Conservation (phyloP, 1,284 basidiomycete genomes). For the Apiotrichum domesticum region DNA sequence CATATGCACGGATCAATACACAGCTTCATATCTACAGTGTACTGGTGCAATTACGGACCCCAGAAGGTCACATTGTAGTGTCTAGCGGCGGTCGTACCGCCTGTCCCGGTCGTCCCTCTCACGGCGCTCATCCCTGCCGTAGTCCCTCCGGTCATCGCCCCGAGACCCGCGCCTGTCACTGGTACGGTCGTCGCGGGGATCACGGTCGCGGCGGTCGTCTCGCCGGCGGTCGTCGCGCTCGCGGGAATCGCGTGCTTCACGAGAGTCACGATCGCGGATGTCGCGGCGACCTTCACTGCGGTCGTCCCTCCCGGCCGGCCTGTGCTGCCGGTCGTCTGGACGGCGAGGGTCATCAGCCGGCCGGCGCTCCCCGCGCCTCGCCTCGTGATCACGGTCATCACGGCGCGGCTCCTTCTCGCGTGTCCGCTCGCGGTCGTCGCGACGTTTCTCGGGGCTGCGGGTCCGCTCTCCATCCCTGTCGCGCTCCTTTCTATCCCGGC, state of each 20-base stretch:
- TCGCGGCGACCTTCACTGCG: neutral
- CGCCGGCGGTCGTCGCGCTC: neutral
- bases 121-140: neutral
- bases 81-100: neutral
- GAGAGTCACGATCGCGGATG: neutral
- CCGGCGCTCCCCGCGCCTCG: neutral
- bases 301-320: neutral
- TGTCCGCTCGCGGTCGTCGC: neutral
- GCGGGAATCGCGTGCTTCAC: neutral
- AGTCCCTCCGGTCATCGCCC: neutral
- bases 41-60: too few relatives aligned
- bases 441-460: constrained; percentile 3
- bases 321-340: neutral
- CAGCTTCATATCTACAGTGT: too few relatives aligned
- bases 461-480: neutral
- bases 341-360: neutral
- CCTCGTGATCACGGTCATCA: neutral
- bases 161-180: neutral
- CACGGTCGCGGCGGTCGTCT: neutral
- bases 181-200: neutral
- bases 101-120: constrained; percentile 2
- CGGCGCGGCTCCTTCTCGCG: neutral
- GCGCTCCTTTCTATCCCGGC: neutral
- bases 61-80: too few relatives aligned
- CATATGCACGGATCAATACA: neutral